Percentiles rank a stretch among this genome's conserved stretches.
phyloP scores from a whole-genome alignment of 1,139 yeast genomes.

The Saccharomycopsis hybrid region DNA sequence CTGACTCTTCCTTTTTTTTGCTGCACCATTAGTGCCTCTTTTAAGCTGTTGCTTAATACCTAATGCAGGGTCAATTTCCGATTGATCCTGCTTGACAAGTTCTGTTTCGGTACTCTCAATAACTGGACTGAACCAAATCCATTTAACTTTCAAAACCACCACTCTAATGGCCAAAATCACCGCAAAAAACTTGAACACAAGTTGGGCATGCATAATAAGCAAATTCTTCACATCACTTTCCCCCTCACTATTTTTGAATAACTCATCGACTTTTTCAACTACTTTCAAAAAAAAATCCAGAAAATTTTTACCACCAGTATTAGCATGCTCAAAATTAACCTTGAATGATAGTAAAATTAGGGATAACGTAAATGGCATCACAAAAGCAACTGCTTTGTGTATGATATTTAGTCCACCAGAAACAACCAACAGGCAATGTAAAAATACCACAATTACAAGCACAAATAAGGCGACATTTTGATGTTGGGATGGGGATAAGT shows the following conservation, averaged over 20 bases:
- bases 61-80: no score
- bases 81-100: constrained; percentile 1
- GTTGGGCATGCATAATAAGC: constrained; percentile 16
- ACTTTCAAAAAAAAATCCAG: constrained; percentile 9
- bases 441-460: constrained; percentile 36
- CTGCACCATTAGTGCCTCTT: background rate
- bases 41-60: constrained; percentile 10
- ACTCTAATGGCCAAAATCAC: constrained; percentile 28
- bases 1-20: background rate
- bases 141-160: constrained; percentile 20
- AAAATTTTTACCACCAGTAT: constrained; percentile 18
- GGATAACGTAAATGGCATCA: constrained; percentile 35
- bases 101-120: constrained; percentile 4
- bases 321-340: constrained; percentile 38
- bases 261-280: constrained; percentile 8
- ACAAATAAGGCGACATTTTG: constrained; percentile 44
- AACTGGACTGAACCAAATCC: constrained; percentile 12
- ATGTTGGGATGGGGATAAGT: constrained; percentile 34
- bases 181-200: constrained; percentile 25
- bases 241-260: background rate
- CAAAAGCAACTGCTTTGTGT: constrained; percentile 33
- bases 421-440: constrained; percentile 23
- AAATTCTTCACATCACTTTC: constrained; percentile 7
- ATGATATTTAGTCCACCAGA: constrained; percentile 23
- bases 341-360: constrained; percentile 50